Conservation (phyloP, 768 basidiomycete species). For the Termitomyces sp. region DNA sequence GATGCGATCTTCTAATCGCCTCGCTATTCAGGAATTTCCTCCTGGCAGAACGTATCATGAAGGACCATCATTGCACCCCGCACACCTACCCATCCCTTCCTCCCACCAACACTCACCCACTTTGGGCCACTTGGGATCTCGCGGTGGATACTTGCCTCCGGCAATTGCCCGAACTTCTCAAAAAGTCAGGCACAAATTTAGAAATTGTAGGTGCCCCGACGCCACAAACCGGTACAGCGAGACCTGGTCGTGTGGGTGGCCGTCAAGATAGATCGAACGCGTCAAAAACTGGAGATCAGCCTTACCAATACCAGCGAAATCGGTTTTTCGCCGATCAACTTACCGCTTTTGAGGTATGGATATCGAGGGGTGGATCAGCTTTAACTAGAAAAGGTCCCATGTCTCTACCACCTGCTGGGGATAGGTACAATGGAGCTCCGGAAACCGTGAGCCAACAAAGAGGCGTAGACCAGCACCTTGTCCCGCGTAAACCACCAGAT, state of each 20-base stretch:
- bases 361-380: conserved; percentile 88
- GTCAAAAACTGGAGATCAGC: conserved; percentile 33
- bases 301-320: conserved; percentile 78
- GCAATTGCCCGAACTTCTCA: conserved; percentile 84
- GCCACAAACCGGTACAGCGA: conserved; percentile 26
- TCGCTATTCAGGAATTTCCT: conserved; percentile 97
- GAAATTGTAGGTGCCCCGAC: conserved; percentile 17
- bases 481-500: conserved; percentile 90
- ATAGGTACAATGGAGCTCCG: conserved; percentile 19
- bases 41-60: conserved; percentile 96
- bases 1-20: conserved; percentile 93
- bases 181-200: conserved; percentile 29
- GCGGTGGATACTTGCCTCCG: conserved; percentile 92
- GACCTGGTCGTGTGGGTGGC: conserved; percentile 39
- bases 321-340: conserved; percentile 95
- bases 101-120: conserved; percentile 91
- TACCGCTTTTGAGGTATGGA: conserved; percentile 98
- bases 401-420: conserved; percentile 56
- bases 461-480: conserved; percentile 44
- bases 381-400: conserved; percentile 73
- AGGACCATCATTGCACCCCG: conserved; percentile 95
- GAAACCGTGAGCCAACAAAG: conserved; percentile 16
- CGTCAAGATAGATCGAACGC: conserved; percentile 19
- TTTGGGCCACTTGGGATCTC: conserved; percentile 98
- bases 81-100: conserved; percentile 90